Base-by-base conservation (phyloP, 306 rosid species). In the Neltuma alba region DNA sequence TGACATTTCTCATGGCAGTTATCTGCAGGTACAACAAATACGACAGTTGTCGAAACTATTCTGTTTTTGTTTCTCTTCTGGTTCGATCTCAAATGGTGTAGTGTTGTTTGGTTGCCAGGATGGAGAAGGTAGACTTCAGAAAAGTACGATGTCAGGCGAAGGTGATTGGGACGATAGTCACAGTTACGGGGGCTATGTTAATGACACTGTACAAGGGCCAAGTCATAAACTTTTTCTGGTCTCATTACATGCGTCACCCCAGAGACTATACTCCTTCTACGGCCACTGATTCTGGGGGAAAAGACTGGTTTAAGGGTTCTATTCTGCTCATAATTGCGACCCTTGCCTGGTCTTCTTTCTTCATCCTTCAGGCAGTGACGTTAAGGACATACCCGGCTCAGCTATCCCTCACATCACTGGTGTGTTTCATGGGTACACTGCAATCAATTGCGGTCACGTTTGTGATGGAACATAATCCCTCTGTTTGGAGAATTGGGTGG, bases 131-230 rank as follows among this genome's bases (percentile, higher is more conserved):
- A 73, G 81, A 91, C 79, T 72, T 91, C 0, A 92, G 60, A 82
- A 92, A 80, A 78, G 23, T 92, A 2, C 76, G 91, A 77, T 90
- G 87, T 76, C 91, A 83, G 80, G 97, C 91, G 5, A 95, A 95
- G 83, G 85, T 95, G 81, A 74, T 88, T n/a, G 99, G 99, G 73
- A 95, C 98, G 1, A 25, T 87, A 23, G 73, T 92, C 33, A 90
- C 99, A 23, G 96, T 95, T 37, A 76, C 79, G 13, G 99, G 99
- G 79, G 99, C 99, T 16, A 95, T 95, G 98, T 77, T 92, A 62
- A 95, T 95, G 98, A 95, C 97, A 47, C 60, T 90, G 80, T 95
- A 95, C 90, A 95, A 95, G 75, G 99, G 99, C n/a, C 72, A 85
- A 66, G 91, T 92, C 44, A 75, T 95, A 20, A 81, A 86, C 41